Evolutionary conservation across 108 stramenopile genomes (phyloP).

Genomic region (Ochromonas danica): DNA sequence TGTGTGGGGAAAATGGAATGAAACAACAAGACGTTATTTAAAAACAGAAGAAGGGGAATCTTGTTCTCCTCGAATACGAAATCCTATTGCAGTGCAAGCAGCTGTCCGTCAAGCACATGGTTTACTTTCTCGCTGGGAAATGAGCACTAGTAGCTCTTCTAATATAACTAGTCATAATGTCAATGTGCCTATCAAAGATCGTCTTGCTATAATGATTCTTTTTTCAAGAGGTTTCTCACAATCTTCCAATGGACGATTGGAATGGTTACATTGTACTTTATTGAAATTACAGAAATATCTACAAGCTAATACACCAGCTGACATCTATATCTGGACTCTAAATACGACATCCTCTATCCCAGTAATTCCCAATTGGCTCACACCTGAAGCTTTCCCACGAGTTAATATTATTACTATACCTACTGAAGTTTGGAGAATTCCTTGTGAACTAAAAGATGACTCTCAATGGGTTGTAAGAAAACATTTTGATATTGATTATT

Average conservation of each 20-base stretch:
- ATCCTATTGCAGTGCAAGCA: too few relatives aligned
- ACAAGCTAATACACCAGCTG: background rate
- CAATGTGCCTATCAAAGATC: background rate
- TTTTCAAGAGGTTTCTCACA: background rate
- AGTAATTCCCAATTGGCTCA: slow-evolving; percentile 9
- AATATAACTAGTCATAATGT: too few relatives aligned
- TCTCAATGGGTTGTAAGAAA: slow-evolving; percentile 9
- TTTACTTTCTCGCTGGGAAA: too few relatives aligned
- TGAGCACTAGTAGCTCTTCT: too few relatives aligned
- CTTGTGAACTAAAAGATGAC: slow-evolving; percentile 6
- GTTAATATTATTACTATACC: background rate
- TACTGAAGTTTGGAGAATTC: background rate
- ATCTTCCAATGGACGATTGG: background rate
- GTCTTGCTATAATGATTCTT: background rate
- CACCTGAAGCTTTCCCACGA: background rate
- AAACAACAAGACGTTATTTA: too few relatives aligned
- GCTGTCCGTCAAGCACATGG: too few relatives aligned
- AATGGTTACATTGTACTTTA: background rate
- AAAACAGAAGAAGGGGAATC: too few relatives aligned
- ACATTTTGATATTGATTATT: slow-evolving; percentile 14
- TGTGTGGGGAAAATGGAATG: too few relatives aligned
- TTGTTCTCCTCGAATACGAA: too few relatives aligned
- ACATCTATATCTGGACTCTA: slow-evolving; percentile 18
- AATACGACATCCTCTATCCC: background rate
- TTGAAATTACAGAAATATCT: background rate